Evolutionary conservation across 2,329 filamentous ascomycete genomes (phyloP).

Genomic region (Thielaviopsis euricoi): DNA sequence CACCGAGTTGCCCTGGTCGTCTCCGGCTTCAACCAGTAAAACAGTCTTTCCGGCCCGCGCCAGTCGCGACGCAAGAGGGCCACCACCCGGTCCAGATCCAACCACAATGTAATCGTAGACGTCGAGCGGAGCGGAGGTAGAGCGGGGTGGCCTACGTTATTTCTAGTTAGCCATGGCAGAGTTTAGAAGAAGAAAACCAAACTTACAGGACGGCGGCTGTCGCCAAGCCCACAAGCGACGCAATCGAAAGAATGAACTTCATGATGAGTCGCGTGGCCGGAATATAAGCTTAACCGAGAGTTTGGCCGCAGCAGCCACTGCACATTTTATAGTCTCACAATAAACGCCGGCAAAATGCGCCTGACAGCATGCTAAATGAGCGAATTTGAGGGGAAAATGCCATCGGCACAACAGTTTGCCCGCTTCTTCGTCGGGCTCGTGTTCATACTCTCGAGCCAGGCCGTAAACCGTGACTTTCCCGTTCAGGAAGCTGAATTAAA

Average conservation of each 20-base stretch:
- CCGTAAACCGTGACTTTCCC: neutral
- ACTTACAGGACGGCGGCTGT: neutral
- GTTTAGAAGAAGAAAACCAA: neutral
- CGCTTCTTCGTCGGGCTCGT: neutral
- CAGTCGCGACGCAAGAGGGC: conserved; percentile 36
- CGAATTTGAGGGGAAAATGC: too few relatives aligned
- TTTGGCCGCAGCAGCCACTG: neutral
- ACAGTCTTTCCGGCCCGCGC: conserved; percentile 39
- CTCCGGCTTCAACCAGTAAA: conserved; percentile 41
- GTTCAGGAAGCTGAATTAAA: neutral
- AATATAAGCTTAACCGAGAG: too few relatives aligned
- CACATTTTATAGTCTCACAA: neutral
- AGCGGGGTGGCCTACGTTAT: neutral
- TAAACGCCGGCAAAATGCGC: too few relatives aligned
- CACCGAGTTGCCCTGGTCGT: conserved; percentile 28
- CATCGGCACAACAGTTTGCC: too few relatives aligned
- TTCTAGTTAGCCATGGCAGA: neutral
- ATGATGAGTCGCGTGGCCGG: neutral
- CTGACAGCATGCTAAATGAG: too few relatives aligned
- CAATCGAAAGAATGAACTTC: neutral
- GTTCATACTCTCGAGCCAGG: neutral
- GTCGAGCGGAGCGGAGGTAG: neutral
- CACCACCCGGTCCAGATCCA: conserved; percentile 39
- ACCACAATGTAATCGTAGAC: conserved; percentile 43
- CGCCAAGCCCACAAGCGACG: neutral